Base-by-base conservation (phyloP, 768 basidiomycete species). In the Gymnopilus dilepis region DNA sequence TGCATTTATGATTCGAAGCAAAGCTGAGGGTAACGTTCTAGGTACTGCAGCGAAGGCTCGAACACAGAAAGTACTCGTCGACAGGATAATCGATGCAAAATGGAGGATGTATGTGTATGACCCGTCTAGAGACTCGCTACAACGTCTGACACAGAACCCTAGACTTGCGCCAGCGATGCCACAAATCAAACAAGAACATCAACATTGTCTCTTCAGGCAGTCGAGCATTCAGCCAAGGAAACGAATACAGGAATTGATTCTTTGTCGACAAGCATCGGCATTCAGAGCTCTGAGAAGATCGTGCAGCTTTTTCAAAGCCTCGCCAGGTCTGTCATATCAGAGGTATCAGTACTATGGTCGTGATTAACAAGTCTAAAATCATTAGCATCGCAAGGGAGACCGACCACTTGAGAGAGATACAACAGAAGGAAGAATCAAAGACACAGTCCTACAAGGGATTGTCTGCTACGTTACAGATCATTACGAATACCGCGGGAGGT, bases 391-490 rank as follows among this genome's bases (percentile, higher is more conserved):
- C 82, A 26, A 79, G 77, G 47, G 72, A 82, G 65, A 73, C 80
- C 48, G 75, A 82, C 53, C 77, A 79, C 69, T 75, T 83, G 56
- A 73, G 74, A 17, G 78, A 76, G 57, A 71, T 72, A 47, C 74
- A 81, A 38, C 76, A 78, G 42, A 75, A 71, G 58, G 84, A 84
- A 64, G 81, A 79, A 61, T 74, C 77, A 53, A 85, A 82, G 66
- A 64, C 82, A 38, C 75, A 80, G 60, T 81, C 81, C 2, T 86
- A 82, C 60, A 82, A 77, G 2, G 78, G 81, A 33, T 73, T 86
- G 50, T 83, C 83, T 7, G 71, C 78, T 38, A 76, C 81, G 15
- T 74, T 86, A 30, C 78, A 82, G 13, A 78, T 76, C 62, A 76
- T 81, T 38, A 80, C 82, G 33, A 66, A 74, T 4, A 71, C 77